Percentiles rank a stretch among this genome's conserved stretches.
phyloP scores from a whole-genome alignment of 139 green algal species.

The Ettlia oleoabundans region DNA sequence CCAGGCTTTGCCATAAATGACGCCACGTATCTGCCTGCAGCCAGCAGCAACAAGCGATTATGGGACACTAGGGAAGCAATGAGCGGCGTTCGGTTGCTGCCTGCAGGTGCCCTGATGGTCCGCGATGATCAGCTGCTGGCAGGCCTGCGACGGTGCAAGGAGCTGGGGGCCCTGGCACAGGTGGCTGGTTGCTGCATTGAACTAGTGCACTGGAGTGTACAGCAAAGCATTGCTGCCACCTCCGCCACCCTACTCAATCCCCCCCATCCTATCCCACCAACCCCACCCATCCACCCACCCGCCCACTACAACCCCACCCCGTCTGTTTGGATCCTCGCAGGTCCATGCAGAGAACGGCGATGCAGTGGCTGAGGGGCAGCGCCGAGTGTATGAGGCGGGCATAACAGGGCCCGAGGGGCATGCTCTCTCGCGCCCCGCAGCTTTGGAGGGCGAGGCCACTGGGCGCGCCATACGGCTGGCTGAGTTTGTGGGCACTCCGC shows the following conservation, averaged over 20 bases:
- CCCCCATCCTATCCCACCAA: too few relatives aligned
- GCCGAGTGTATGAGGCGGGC: slow-evolving; percentile 62
- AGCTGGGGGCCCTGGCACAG: slow-evolving; percentile 87
- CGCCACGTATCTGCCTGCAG: too few relatives aligned
- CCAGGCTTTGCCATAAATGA: too few relatives aligned
- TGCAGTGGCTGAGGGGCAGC: slow-evolving; percentile 79
- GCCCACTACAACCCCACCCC: too few relatives aligned
- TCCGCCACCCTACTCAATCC: too few relatives aligned
- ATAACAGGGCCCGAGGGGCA: slow-evolving; percentile 92
- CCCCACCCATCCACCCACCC: background rate
- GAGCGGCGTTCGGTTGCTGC: background rate
- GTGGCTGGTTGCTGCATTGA: too few relatives aligned
- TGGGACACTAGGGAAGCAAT: too few relatives aligned
- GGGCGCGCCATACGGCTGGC: slow-evolving; percentile 85
- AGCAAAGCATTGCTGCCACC: too few relatives aligned
- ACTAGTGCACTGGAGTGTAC: too few relatives aligned
- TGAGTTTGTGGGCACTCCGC: slow-evolving; percentile 76
- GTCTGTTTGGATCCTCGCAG: too few relatives aligned
- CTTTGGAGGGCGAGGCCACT: slow-evolving; percentile 92
- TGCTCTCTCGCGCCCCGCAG: slow-evolving; percentile 79
- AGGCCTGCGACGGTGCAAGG: slow-evolving; percentile 79
- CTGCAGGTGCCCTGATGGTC: slow-evolving; percentile 71
- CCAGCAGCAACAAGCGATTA: too few relatives aligned
- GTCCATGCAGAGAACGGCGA: slow-evolving; percentile 96
- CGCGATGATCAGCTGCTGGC: slow-evolving; percentile 83